A percentile compares a stretch with the other conserved stretches of the same genome.
Evolutionary conservation across 2,329 filamentous ascomycete genomes (phyloP).

Genomic region (Aspergillus floridensis): DNA sequence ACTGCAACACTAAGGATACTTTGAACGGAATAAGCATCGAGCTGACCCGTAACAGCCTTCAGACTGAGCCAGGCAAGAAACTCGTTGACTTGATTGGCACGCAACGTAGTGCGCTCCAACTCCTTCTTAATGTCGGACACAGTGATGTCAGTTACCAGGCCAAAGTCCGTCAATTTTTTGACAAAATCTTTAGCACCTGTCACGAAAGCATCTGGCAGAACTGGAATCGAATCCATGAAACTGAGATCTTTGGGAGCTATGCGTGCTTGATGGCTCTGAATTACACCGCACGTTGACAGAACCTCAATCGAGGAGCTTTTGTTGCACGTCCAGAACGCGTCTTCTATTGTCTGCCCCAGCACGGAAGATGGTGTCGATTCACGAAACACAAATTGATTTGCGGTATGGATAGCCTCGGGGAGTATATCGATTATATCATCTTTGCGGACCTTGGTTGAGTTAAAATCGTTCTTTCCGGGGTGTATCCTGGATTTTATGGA

Average conservation of each 20-base stretch:
- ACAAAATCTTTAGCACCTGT: slow-evolving; percentile 69
- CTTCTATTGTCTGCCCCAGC: slow-evolving; percentile 83
- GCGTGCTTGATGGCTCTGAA: slow-evolving; percentile 79
- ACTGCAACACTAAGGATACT: slow-evolving; percentile 71
- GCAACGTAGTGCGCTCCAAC: slow-evolving; percentile 76
- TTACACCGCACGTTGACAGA: slow-evolving; percentile 80
- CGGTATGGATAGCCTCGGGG: slow-evolving; percentile 75
- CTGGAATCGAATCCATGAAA: slow-evolving; percentile 86
- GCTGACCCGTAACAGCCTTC: slow-evolving; percentile 67
- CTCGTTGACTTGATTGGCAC: slow-evolving; percentile 71
- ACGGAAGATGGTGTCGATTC: slow-evolving; percentile 86
- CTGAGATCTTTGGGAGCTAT: slow-evolving; percentile 67
- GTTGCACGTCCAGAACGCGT: slow-evolving; percentile 93
- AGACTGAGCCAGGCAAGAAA: slow-evolving; percentile 82
- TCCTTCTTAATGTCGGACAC: slow-evolving; percentile 82
- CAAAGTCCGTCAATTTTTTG: slow-evolving; percentile 75
- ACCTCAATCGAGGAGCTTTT: slow-evolving; percentile 80
- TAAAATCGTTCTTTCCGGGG: slow-evolving; percentile 27
- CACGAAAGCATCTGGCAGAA: slow-evolving; percentile 74
- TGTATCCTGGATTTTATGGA: slow-evolving; percentile 65
- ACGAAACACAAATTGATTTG: slow-evolving; percentile 82
- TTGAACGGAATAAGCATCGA: slow-evolving; percentile 66
- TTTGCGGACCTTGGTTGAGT: slow-evolving; percentile 55
- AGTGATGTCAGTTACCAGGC: slow-evolving; percentile 82
- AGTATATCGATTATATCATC: slow-evolving; percentile 66